These are phyloP conservation scores for Irpex sp. DNA, from an alignment of 1,284 basidiomycete species.

Conservation along the genomic window DNA sequence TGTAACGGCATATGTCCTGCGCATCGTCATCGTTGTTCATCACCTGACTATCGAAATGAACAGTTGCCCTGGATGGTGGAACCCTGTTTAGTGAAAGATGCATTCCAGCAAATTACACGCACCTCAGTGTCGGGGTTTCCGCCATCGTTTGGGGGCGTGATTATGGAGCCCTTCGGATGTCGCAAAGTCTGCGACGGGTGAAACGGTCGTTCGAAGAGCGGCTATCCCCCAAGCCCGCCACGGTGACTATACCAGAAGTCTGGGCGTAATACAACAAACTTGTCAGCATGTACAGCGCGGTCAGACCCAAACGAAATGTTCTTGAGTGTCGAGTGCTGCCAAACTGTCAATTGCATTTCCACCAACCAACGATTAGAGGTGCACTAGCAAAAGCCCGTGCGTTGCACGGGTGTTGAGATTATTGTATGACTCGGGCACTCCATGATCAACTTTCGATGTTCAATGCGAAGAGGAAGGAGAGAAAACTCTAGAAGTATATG, in stretches of 20 bases:
- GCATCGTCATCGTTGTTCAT: neutral
- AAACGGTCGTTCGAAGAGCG: neutral
- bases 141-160: neutral
- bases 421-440: too few relatives aligned
- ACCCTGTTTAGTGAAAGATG: neutral
- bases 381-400: too few relatives aligned
- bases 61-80: neutral
- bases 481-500: too few relatives aligned
- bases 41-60: neutral
- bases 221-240: neutral
- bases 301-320: neutral
- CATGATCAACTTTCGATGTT: too few relatives aligned
- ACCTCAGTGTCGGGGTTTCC: neutral
- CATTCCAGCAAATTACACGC: neutral
- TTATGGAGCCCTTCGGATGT: neutral
- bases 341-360: too few relatives aligned
- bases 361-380: too few relatives aligned
- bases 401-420: too few relatives aligned
- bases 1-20: neutral
- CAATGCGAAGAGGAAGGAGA: too few relatives aligned
- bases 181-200: neutral
- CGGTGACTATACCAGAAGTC: neutral
- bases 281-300: neutral
- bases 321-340: neutral
- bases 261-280: neutral